These are phyloP conservation scores for Striga asiatica DNA, from an alignment of 257 asterid species.

Conservation along the genomic window DNA sequence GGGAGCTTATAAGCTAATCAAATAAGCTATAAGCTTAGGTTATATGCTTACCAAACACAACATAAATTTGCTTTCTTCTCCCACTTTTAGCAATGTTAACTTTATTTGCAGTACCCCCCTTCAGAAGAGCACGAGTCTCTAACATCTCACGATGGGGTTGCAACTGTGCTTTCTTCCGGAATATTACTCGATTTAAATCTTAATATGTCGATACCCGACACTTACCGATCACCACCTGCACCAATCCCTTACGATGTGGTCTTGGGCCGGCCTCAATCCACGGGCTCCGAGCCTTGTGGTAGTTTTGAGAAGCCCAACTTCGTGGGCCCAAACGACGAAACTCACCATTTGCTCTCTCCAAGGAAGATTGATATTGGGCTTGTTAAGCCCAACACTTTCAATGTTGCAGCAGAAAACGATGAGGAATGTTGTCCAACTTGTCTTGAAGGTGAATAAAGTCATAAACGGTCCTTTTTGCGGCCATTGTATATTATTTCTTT, in stretches of 20 bases:
- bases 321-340: conserved; percentile 25
- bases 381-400: conserved; percentile 21
- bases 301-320: conserved; percentile 19
- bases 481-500: not conserved
- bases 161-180: conserved; percentile 31
- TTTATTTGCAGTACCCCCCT: conserved; percentile 45
- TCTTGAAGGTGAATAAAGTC: conserved; percentile 49
- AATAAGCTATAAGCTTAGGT: too few species aligned
- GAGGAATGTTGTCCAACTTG: conserved; percentile 73
- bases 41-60: not conserved
- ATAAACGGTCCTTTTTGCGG: not conserved
- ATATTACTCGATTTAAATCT: conserved; percentile 42
- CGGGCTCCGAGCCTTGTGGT: conserved; percentile 19
- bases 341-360: conserved; percentile 28
- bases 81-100: not conserved
- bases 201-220: conserved; percentile 57
- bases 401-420: conserved; percentile 26
- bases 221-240: conserved; percentile 52
- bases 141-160: conserved; percentile 51
- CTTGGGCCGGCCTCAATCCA: conserved; percentile 29
- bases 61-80: not conserved
- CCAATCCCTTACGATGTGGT: conserved; percentile 61
- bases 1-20: too few species aligned
- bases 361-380: conserved; percentile 29
- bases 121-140: conserved; percentile 59